Evolutionary conservation across 2,329 filamentous ascomycete genomes (phyloP), one percentile per base, ranked within the genome.

Genomic region (Penicillium sclerotigenum): DNA sequence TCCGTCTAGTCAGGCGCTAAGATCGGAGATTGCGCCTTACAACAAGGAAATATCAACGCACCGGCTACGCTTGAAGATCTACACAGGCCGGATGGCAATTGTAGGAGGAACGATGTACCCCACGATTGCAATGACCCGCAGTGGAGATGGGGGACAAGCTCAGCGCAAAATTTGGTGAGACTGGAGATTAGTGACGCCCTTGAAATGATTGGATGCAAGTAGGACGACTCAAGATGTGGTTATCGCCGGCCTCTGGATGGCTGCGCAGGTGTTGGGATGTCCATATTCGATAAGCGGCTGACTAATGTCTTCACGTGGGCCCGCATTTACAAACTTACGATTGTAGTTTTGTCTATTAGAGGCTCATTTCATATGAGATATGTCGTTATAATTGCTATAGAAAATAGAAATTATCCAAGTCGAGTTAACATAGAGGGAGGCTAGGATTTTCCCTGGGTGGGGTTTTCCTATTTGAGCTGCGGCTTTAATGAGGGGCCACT

Each of bases 201-300:
- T 9, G 22, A 47, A 52, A 49, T 64, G 56, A 65, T 63, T 64
- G 60, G 61, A 57, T 47, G 36, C 47, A 40, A 38, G 40, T 40
- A 29, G 26, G 33, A 40, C 34, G 36, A 42, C 20, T 40, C 29
- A 55, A n/a, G 33, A 33, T 40, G 37, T 50, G 47, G 54, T 60
- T 63, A 65, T 65, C 61, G 61, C 45, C 20, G 56, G 52, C 59
- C 48, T 63, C 59, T 63, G 59, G 54, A 59, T 63, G 61, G 60
- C 60, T 62, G 37, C 28, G 13, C 13, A 45, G n/a, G 18, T 43
- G 41, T 8, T 38, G 33, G 16, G 52, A 47, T 47, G 42, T 38
- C 42, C 33, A 31, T 47, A 14, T 38, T 56, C 22, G 47, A 52
- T 52, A 51, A 46, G 47, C 29, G 22, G 52, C 45, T 54, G 52